Percentiles rank a stretch among this genome's conserved stretches.
These are phyloP conservation scores for Floccularia luteovirens DNA, from an alignment of 768 basidiomycete genomes.

Conservation along the genomic window DNA sequence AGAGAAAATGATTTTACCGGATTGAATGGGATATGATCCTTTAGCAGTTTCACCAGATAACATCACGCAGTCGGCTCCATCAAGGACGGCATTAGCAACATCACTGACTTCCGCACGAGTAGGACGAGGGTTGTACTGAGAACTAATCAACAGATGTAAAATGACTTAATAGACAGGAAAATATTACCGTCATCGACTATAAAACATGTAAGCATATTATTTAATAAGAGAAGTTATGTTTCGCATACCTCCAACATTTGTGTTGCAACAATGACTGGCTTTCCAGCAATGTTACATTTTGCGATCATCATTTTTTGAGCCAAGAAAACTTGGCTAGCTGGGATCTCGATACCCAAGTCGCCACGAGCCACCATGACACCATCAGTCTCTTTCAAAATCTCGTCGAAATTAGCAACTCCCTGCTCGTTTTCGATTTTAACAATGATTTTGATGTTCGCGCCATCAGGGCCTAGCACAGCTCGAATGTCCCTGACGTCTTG, in stretches of 20 bases:
- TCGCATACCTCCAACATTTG: slow-evolving; percentile 91
- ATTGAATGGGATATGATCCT: slow-evolving; percentile 92
- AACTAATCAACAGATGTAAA: slow-evolving; percentile 7
- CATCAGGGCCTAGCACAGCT: slow-evolving; percentile 88
- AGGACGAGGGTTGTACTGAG: slow-evolving; percentile 92
- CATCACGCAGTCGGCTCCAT: slow-evolving; percentile 99
- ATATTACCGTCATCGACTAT: slow-evolving; percentile 86
- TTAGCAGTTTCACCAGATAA: slow-evolving; percentile 99
- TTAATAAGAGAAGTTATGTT: neutral
- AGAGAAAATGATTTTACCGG: slow-evolving; percentile 43
- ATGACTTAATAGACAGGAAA: neutral
- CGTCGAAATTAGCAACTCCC: slow-evolving; percentile 98
- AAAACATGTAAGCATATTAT: slow-evolving; percentile 9
- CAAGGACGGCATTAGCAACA: slow-evolving; percentile 97
- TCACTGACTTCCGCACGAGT: slow-evolving; percentile 99
- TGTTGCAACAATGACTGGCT: slow-evolving; percentile 97
- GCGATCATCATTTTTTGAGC: slow-evolving; percentile 99
- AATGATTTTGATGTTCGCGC: slow-evolving; percentile 96
- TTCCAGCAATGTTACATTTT: slow-evolving; percentile 96
- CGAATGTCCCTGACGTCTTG: slow-evolving; percentile 94
- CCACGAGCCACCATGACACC: slow-evolving; percentile 99
- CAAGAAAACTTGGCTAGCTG: slow-evolving; percentile 97
- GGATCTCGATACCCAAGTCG: slow-evolving; percentile 98
- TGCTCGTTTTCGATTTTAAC: slow-evolving; percentile 99
- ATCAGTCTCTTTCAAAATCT: slow-evolving; percentile 90